Evolutionary conservation across 1,139 yeast species (phyloP), one percentile per base, ranked within the genome.

Genomic region (Yamadazyma mexicana): DNA sequence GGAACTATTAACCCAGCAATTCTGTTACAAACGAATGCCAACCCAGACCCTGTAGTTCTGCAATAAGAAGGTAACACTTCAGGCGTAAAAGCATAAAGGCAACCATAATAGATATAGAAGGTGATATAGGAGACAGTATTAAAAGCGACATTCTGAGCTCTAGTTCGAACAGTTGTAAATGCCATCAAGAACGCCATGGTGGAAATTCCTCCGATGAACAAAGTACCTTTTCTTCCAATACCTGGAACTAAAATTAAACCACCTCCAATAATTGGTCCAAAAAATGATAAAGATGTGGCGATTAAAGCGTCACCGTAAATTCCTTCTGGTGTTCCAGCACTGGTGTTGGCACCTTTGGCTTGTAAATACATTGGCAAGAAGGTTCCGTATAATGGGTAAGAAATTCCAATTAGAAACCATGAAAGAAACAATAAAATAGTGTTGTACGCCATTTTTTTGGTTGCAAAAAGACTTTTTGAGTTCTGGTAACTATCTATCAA

Each of bases 211-310:
- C 83, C 83, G 40, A 79, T 59, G 12, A 64, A 64, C 70, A 80
- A 62, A 3, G 80, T 68, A 5, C 83, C 83, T 47, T 79, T 64
- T 48, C 84, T 64, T 7, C 85, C 85, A 26, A 77, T 47, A 16
- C 51, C 51, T 2, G 79, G 81, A 43, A 75, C 53, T 35, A 63
- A 59, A 40, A 73, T 61, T 34, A 74, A 42, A 4, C 56, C 60
- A 34, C 77, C 81, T 5, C 78, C 85, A 33, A 79, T 57, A 12
- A 77, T 47, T 6, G 86, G 85, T 8, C 86, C 87, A 39, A 74
- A 71, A 28, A 77, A 75, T 28, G 80, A 71, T 20, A 69, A 66
- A 24, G 72, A 65, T 48, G 75, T 75, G 34, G 74, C 72, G 38
- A 81, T 66, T 36, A 75, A 60, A 33, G 75, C 72, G 55, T 80